These are phyloP conservation scores for Naganishia sp. DNA, from an alignment of 1,284 basidiomycete genomes.

Conservation along the genomic window DNA sequence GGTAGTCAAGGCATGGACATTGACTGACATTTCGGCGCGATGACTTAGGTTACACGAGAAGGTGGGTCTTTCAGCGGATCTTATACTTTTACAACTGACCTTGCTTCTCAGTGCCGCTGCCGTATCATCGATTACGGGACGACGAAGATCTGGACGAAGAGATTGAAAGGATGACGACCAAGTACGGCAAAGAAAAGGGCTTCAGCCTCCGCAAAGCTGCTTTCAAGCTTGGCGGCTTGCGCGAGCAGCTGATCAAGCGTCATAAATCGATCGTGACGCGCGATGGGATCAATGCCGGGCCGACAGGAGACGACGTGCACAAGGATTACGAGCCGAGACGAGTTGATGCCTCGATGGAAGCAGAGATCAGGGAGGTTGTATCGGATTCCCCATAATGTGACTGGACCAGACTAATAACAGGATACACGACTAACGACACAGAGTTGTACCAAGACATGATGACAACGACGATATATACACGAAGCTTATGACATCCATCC, in stretches of 20 bases:
- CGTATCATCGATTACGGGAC: slow-evolving; percentile 29
- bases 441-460: background rate
- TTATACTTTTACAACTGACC: no score
- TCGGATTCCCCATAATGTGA: background rate
- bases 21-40: background rate
- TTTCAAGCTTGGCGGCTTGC: slow-evolving; percentile 20
- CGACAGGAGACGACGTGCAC: slow-evolving; percentile 15
- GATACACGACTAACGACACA: background rate
- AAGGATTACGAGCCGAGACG: slow-evolving; percentile 22
- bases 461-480: background rate
- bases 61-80: no score
- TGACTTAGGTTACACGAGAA: slow-evolving; percentile 30
- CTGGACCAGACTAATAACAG: background rate
- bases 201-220: slow-evolving; percentile 30
- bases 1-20: background rate
- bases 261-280: background rate
- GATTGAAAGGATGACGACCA: background rate
- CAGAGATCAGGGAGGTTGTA: background rate
- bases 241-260: slow-evolving; percentile 15
- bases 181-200: slow-evolving; percentile 23
- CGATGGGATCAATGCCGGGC: slow-evolving; percentile 19
- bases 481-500: slow-evolving; percentile 32
- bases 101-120: slow-evolving; percentile 24
- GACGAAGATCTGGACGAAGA: slow-evolving; percentile 35
- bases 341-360: background rate